Evolutionary conservation across 108 stramenopile genomes (phyloP).

Genomic region (Thalassiosira profunda): DNA sequence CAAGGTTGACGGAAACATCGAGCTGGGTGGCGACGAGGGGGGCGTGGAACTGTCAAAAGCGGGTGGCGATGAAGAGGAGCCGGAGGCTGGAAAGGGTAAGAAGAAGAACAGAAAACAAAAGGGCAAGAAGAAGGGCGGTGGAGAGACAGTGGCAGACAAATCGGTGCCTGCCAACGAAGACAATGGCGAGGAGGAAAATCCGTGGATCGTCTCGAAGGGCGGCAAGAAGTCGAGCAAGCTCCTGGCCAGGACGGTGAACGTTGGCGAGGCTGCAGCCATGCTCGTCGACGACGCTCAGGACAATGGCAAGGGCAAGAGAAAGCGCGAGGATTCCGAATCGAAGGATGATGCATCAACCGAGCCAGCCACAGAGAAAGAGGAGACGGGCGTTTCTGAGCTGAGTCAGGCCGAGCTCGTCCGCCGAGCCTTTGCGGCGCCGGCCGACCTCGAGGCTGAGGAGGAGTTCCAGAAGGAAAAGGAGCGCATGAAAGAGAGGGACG

Average conservation of each 20-base stretch:
- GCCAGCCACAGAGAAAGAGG: too few species aligned
- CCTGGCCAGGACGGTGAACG: slow-evolving; percentile 15
- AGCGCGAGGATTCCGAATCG: neutral
- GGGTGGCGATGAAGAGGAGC: slow-evolving; percentile 6
- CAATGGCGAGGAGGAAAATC: slow-evolving; percentile 24
- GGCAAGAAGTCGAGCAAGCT: slow-evolving; percentile 19
- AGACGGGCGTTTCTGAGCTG: slow-evolving; percentile 31
- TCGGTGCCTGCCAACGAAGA: neutral
- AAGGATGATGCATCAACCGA: slow-evolving; percentile 5
- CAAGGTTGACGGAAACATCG: slow-evolving; percentile 21
- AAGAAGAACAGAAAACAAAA: slow-evolving; percentile 32
- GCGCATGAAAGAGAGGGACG: slow-evolving; percentile 71
- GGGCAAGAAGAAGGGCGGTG: slow-evolving; percentile 9
- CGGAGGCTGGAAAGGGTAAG: slow-evolving; percentile 24
- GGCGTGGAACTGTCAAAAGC: slow-evolving; percentile 20
- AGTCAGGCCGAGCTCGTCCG: slow-evolving; percentile 93
- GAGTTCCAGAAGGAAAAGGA: slow-evolving; percentile 95
- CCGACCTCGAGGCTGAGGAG: slow-evolving; percentile 81
- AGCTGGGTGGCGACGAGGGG: neutral
- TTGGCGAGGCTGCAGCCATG: slow-evolving; percentile 48
- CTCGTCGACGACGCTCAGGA: slow-evolving; percentile 24
- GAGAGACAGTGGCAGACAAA: too few species aligned
- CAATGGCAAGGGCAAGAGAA: slow-evolving; percentile 13
- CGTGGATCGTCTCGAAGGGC: slow-evolving; percentile 36
- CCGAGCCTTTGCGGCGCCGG: slow-evolving; percentile 90